Evolutionary conservation across 768 basidiomycete species (phyloP).

Genomic region (Coprinellus micaceus): DNA sequence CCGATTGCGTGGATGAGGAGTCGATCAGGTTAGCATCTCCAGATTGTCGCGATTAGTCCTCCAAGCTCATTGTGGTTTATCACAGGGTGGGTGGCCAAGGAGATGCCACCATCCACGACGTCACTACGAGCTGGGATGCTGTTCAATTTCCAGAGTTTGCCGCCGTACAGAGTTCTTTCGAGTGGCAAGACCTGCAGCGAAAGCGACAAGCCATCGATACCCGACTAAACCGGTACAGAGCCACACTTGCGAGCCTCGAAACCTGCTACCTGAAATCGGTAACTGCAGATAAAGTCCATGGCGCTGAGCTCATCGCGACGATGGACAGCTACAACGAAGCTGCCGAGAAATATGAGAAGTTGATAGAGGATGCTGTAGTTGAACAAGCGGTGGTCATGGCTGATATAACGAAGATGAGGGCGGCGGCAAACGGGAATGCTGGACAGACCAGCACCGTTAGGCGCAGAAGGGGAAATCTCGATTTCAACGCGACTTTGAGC

Average conservation of each 20-base stretch:
- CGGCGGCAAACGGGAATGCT: constrained; percentile 3
- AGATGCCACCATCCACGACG: constrained; percentile 43
- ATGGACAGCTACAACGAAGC: too few species aligned
- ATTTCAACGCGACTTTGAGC: constrained; percentile 27
- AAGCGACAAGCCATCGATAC: constrained; percentile 27
- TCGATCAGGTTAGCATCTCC: constrained; percentile 33
- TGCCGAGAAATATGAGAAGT: too few species aligned
- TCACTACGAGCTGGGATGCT: constrained; percentile 27
- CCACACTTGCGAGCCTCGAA: too few species aligned
- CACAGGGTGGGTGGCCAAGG: constrained; percentile 42
- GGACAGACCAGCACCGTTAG: too few species aligned
- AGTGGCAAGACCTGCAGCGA: constrained; percentile 16
- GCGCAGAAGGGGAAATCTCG: constrained; percentile 23
- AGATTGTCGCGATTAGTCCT: neutral
- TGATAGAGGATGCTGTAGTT: too few species aligned
- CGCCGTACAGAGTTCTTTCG: constrained; percentile 16
- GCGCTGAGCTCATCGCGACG: too few species aligned
- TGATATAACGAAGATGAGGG: constrained; percentile 18
- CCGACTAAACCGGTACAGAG: constrained; percentile 11
- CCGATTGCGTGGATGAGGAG: constrained; percentile 31
- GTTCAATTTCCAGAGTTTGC: constrained; percentile 16
- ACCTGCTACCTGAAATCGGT: too few species aligned
- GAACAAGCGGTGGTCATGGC: constrained; percentile 19
- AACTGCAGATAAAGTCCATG: too few species aligned
- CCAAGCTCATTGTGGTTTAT: neutral